Base-by-base conservation (phyloP, 1,284 basidiomycete genomes). In the Apiotrichum montevideense region DNA sequence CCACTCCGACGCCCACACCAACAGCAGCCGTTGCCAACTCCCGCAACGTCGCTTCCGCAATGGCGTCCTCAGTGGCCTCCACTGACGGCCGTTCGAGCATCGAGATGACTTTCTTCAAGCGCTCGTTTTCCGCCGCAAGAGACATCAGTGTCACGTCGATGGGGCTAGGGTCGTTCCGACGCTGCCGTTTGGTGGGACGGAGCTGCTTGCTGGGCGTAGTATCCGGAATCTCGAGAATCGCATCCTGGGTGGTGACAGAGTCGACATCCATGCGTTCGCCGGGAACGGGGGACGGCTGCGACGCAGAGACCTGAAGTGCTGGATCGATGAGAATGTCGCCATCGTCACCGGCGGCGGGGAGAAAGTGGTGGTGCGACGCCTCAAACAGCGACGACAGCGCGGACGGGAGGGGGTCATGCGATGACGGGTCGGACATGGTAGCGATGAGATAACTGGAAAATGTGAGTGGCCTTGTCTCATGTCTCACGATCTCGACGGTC, bases 1-100 rank as follows among this genome's bases (percentile, higher is more conserved):
- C 54, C 6, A 52, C 40, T 5, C 42, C 35, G 21, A 21, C 21
- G 21, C 21, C 21, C 14, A 46, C 55, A 33, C 51, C 54, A 7
- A 59, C 59, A 0, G 63, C 63, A 3, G 63, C 63, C 0, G 57
- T 53, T 1, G 63, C 63, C 2, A 65, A 55, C 37, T 65, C 63
- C 11, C 63, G 55, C 45, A 65, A 40, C 0, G 61, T 63, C 14
- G 56, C 46, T 40, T 62, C 57, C 13, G 52, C 50, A 14, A 58
- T 54, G 3, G 46, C 37, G 33, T 50, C 47, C 7, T 45, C 57
- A 33, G 41, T 49, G 15, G 48, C 56, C 34, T 43, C 49, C 8
- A 43, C 55, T 2, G 34, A 14, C 35, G 49, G 51, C 3, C 48
- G 47, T 35, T 63, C 58, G 35, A 63, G 51, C 1, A 49, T 34